A percentile compares a stretch with the other conserved stretches of the same genome.
phyloP scores from a whole-genome alignment of 495 filamentous ascomycete genomes.

The Massariosphaeria phaeospora region DNA sequence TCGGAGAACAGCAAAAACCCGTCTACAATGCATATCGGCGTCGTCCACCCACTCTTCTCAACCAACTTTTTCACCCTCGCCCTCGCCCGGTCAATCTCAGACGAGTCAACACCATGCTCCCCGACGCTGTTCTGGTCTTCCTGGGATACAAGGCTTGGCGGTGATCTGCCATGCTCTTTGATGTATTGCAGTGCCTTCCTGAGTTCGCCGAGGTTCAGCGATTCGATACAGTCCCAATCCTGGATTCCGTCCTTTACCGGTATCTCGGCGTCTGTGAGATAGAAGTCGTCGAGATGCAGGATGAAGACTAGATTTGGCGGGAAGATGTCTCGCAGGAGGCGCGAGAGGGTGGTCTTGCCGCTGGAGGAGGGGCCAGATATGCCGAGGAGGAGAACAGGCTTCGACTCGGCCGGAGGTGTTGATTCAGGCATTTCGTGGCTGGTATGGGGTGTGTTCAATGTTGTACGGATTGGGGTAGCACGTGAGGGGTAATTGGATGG shows the following conservation, averaged over 20 bases:
- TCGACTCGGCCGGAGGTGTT: constrained; percentile 50
- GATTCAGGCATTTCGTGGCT: constrained; percentile 47
- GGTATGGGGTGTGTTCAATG: too few relatives aligned
- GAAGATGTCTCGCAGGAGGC: constrained; percentile 41
- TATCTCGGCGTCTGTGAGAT: constrained; percentile 65
- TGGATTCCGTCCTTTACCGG: constrained; percentile 55
- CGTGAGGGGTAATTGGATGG: not conserved
- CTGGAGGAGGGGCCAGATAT: constrained; percentile 49
- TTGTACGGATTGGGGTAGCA: not conserved
- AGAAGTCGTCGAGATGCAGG: constrained; percentile 93
- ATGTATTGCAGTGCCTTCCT: constrained; percentile 58
- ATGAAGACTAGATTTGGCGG: constrained; percentile 56
- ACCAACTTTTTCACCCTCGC: constrained; percentile 14
- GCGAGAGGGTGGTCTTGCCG: constrained; percentile 45
- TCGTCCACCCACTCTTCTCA: constrained; percentile 17
- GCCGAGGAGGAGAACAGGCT: constrained; percentile 56
- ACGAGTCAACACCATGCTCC: constrained; percentile 43
- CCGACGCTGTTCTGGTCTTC: constrained; percentile 70
- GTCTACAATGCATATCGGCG: constrained; percentile 58
- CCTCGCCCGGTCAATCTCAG: constrained; percentile 43
- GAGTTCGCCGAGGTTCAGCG: constrained; percentile 65
- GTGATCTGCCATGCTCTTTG: constrained; percentile 58
- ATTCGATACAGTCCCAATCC: constrained; percentile 82
- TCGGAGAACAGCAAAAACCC: constrained; percentile 74
- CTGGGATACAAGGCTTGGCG: constrained; percentile 60